These are phyloP conservation scores for Chalara sp. DNA, from an alignment of 2,329 filamentous ascomycete species.

Conservation along the genomic window DNA sequence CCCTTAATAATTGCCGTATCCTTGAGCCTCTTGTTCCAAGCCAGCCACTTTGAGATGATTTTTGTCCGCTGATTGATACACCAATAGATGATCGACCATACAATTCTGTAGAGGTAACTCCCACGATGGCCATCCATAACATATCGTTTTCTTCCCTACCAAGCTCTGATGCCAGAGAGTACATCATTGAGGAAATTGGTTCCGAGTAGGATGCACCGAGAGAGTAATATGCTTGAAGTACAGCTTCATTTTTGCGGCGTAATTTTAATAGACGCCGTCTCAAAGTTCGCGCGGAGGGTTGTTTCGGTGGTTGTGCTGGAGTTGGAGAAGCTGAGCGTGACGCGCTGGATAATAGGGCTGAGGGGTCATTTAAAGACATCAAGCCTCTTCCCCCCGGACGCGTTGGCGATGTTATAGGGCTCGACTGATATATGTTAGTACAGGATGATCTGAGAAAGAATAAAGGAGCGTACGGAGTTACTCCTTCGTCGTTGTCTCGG, in stretches of 20 bases:
- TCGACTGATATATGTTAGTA: slow-evolving; percentile 41
- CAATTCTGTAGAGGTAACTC: slow-evolving; percentile 87
- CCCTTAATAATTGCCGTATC: slow-evolving; percentile 78
- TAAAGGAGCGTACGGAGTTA: slow-evolving; percentile 62
- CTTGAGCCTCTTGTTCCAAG: slow-evolving; percentile 74
- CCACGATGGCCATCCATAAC: slow-evolving; percentile 90
- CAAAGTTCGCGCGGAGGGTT: slow-evolving; percentile 64
- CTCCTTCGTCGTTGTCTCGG: slow-evolving; percentile 77
- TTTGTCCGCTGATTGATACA: slow-evolving; percentile 56
- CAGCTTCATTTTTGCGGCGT: slow-evolving; percentile 67
- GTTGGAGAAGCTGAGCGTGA: slow-evolving; percentile 38
- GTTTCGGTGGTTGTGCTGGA: slow-evolving; percentile 50
- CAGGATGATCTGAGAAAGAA: neutral
- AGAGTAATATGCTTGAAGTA: slow-evolving; percentile 77
- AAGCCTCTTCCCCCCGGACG: slow-evolving; percentile 55
- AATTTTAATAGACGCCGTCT: slow-evolving; percentile 68
- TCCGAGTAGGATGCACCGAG: slow-evolving; percentile 89
- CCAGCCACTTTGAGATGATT: slow-evolving; percentile 60
- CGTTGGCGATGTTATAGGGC: slow-evolving; percentile 59
- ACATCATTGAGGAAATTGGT: slow-evolving; percentile 89
- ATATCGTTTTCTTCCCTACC: slow-evolving; percentile 96
- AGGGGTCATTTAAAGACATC: slow-evolving; percentile 44
- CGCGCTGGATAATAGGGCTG: slow-evolving; percentile 36
- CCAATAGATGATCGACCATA: slow-evolving; percentile 82
- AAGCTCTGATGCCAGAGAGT: slow-evolving; percentile 88